phyloP scores from a whole-genome alignment of 2,329 filamentous ascomycete genomes.

The Aureobasidium mangrovei region DNA sequence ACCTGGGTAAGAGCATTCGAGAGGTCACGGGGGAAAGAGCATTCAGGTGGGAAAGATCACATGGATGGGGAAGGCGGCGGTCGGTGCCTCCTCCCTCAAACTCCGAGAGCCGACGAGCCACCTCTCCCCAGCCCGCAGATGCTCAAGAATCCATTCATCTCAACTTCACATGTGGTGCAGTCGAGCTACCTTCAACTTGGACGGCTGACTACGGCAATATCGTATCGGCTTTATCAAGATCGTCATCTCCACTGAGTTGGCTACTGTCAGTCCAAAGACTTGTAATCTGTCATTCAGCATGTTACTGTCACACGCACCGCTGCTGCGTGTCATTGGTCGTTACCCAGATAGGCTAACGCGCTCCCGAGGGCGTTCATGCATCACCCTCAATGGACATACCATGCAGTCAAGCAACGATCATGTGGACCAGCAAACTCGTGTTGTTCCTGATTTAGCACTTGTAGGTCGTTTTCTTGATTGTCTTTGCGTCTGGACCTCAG shows the following conservation, averaged over 20 bases:
- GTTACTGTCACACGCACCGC: conserved; percentile 5
- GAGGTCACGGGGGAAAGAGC: neutral
- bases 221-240: too few species aligned
- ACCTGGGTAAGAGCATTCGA: neutral
- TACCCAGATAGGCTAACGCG: neutral
- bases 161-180: neutral
- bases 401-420: conserved; percentile 1
- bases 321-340: conserved; percentile 5
- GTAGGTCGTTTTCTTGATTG: too few species aligned
- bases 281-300: neutral
- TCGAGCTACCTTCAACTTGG: too few species aligned
- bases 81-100: neutral
- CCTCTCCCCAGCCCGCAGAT: neutral
- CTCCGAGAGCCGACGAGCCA: neutral
- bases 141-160: neutral
- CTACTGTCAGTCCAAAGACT: too few species aligned
- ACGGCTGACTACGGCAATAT: too few species aligned
- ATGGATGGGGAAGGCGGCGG: neutral
- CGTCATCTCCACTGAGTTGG: too few species aligned
- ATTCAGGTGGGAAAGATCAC: neutral
- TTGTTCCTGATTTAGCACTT: too few species aligned
- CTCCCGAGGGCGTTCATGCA: conserved; percentile 2
- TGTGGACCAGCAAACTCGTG: neutral
- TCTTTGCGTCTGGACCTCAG: too few species aligned
- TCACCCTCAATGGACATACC: neutral